These are phyloP conservation scores for Penicillium sp. DNA, from an alignment of 2,329 filamentous ascomycete species.

Conservation along the genomic window DNA sequence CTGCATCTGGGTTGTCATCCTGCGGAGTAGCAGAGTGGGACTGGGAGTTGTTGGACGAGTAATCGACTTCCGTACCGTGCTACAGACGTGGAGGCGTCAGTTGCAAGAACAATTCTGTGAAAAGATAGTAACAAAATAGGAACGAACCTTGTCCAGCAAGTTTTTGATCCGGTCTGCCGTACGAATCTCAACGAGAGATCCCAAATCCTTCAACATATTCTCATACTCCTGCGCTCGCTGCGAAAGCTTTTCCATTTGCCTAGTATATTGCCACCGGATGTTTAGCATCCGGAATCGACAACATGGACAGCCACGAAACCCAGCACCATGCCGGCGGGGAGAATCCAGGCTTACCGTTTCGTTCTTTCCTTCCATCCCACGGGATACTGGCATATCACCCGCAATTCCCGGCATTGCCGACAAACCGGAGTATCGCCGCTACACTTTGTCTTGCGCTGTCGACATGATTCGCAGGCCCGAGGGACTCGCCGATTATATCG, in stretches of 20 bases:
- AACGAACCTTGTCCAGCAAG: constrained; percentile 39
- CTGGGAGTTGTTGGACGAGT: constrained; percentile 22
- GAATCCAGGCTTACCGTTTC: constrained; percentile 31
- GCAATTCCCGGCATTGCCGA: constrained; percentile 37
- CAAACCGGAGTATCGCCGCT: constrained; percentile 39
- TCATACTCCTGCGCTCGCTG: constrained; percentile 39
- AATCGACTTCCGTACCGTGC: constrained; percentile 26
- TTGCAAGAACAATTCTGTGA: not conserved
- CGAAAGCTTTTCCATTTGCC: constrained; percentile 37
- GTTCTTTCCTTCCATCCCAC: constrained; percentile 40
- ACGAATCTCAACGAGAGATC: constrained; percentile 31
- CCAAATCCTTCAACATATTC: constrained; percentile 38
- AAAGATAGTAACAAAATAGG: not conserved
- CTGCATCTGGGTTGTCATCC: constrained; percentile 27
- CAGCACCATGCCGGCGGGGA: not conserved
- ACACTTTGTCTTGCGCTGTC: constrained; percentile 41
- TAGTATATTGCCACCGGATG: constrained; percentile 9
- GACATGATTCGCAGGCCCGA: constrained; percentile 40
- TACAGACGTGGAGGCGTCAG: constrained; percentile 15
- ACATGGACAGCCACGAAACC: no score
- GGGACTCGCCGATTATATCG: constrained; percentile 22
- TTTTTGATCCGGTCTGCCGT: constrained; percentile 36
- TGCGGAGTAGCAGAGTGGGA: constrained; percentile 33
- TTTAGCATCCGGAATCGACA: constrained; percentile 6
- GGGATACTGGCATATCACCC: constrained; percentile 36